Conservation (phyloP, 768 basidiomycete genomes). For the Podaxis sp. region DNA sequence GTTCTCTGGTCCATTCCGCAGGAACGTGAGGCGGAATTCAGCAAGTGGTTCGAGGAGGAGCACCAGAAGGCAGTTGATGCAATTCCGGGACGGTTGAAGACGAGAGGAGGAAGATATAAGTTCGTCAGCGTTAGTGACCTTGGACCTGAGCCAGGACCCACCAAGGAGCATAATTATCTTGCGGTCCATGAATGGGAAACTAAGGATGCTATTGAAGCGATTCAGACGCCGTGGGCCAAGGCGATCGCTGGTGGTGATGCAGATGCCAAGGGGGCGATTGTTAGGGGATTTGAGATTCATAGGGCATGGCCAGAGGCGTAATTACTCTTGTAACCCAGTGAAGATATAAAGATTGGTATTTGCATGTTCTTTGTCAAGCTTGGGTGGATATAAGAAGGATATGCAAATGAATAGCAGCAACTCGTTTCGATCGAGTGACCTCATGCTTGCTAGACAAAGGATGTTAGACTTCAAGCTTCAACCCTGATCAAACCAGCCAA, state of each 20-base stretch:
- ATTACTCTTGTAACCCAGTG: no score
- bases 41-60: not conserved
- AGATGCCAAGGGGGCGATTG: not conserved
- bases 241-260: not conserved
- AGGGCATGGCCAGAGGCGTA: not conserved
- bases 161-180: not conserved
- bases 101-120: not conserved
- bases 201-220: not conserved
- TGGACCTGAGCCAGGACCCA: not conserved
- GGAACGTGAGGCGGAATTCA: not conserved
- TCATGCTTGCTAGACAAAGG: no score
- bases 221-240: not conserved
- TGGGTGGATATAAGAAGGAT: not conserved
- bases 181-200: not conserved
- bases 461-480: no score
- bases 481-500: constrained; percentile 13
- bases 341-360: no score
- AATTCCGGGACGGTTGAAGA: not conserved
- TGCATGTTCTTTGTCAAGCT: no score
- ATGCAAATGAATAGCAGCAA: constrained; percentile 39
- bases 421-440: constrained; percentile 65
- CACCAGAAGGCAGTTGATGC: not conserved
- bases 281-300: not conserved
- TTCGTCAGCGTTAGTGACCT: not conserved
- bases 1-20: not conserved